Conservation (phyloP, 257 asterid species). For the Vinca minor region DNA sequence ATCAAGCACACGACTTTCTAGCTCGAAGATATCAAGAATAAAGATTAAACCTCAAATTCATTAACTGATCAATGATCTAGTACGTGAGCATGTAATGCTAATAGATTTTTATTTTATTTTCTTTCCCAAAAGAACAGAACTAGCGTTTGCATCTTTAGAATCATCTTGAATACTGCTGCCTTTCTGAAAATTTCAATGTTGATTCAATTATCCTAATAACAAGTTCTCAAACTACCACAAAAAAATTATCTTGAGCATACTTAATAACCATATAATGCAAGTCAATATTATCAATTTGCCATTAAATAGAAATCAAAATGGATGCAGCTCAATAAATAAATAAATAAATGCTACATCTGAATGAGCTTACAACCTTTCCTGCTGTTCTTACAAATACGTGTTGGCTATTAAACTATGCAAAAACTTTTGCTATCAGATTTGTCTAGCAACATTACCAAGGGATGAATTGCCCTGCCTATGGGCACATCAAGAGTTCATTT, state of each 20-base stretch:
- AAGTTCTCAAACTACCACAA: too few species aligned
- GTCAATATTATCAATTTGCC: background rate
- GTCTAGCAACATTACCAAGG: background rate
- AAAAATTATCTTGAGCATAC: too few species aligned
- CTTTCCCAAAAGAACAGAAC: too few species aligned
- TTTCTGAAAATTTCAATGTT: too few species aligned
- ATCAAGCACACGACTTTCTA: background rate
- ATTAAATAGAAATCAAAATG: background rate
- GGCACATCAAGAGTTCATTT: background rate
- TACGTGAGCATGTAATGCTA: too few species aligned
- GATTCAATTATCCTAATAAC: too few species aligned
- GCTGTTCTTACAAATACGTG: background rate
- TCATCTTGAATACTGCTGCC: too few species aligned
- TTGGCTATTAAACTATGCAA: background rate
- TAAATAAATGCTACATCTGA: conserved; percentile 10
- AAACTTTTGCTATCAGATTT: background rate
- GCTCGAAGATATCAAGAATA: background rate
- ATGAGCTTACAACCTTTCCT: background rate
- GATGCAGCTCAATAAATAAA: conserved; percentile 17
- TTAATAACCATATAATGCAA: background rate
- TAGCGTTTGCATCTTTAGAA: too few species aligned
- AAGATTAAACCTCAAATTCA: too few species aligned
- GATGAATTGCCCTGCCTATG: background rate
- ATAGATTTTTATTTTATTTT: too few species aligned
- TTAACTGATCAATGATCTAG: too few species aligned